Evolutionary conservation across 352 stramenopile species (phyloP).

Genomic region (Salisapilia sapeloensis): DNA sequence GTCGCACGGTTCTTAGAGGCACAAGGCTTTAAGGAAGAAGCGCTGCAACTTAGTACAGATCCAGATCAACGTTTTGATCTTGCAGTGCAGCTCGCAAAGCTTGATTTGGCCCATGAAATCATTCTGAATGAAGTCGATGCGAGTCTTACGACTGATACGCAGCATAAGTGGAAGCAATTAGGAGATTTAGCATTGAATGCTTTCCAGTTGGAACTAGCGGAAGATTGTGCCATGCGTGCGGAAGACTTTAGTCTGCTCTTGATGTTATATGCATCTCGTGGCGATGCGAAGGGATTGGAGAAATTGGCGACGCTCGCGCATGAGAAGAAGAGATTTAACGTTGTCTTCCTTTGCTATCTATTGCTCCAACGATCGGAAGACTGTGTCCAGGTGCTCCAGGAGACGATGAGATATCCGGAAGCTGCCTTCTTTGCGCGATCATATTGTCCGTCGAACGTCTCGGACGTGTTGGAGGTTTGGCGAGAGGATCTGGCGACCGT

Average conservation of each 20-base stretch:
- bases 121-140: conserved; percentile 81
- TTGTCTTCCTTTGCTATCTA: conserved; percentile 93
- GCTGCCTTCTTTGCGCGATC: conserved; percentile 97
- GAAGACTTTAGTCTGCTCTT: conserved; percentile 94
- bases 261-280: conserved; percentile 92
- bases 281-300: conserved; percentile 86
- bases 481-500: conserved; percentile 82
- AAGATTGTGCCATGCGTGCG: conserved; percentile 89
- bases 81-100: conserved; percentile 91
- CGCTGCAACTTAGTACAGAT: conserved; percentile 85
- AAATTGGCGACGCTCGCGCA: conserved; percentile 78
- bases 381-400: conserved; percentile 91
- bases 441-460: conserved; percentile 92
- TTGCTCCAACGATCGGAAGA: conserved; percentile 90
- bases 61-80: conserved; percentile 98
- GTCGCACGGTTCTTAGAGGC: conserved; percentile 93
- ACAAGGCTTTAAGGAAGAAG: conserved; percentile 98
- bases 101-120: conserved; percentile 89
- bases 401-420: conserved; percentile 91
- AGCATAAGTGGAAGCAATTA: conserved; percentile 97
- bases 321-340: conserved; percentile 85
- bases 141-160: conserved; percentile 87
- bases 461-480: conserved; percentile 93
- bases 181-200: conserved; percentile 87
- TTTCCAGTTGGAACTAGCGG: conserved; percentile 88